phyloP scores from a whole-genome alignment of 257 asterid genomes.

The Asclepias syriaca region DNA sequence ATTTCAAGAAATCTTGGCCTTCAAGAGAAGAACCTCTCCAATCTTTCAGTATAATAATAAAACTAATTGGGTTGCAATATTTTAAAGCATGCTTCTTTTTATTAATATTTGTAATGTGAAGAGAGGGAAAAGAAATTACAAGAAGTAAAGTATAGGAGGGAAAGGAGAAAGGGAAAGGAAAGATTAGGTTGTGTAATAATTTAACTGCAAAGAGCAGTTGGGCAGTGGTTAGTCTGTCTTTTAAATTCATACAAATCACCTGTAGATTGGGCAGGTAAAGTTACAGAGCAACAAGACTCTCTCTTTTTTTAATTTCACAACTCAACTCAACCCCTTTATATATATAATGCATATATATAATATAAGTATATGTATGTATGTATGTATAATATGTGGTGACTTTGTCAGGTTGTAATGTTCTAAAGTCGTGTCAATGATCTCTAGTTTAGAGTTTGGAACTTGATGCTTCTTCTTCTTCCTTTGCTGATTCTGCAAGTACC shows the following conservation, averaged over 20 bases:
- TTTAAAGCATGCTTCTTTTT: constrained; percentile 10
- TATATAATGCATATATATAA: background rate
- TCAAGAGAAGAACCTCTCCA: constrained; percentile 78
- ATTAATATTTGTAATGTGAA: constrained; percentile 2
- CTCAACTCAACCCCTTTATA: constrained; percentile 16
- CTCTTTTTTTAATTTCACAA: constrained; percentile 6
- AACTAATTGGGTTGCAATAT: constrained; percentile 22
- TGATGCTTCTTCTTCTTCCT: constrained; percentile 42
- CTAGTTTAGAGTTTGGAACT: constrained; percentile 14
- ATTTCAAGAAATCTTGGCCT: constrained; percentile 50
- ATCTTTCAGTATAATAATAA: constrained; percentile 22
- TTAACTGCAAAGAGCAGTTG: constrained; percentile 66
- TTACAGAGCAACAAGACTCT: background rate
- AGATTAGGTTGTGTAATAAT: constrained; percentile 66
- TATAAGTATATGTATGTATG: no score
- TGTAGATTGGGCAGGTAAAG: constrained; percentile 56
- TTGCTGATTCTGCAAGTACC: constrained; percentile 51
- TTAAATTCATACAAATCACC: constrained; percentile 46
- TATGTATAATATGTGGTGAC: no score
- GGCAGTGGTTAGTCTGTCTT: constrained; percentile 67
- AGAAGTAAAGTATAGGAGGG: constrained; percentile 22
- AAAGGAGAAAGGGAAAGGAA: constrained; percentile 6
- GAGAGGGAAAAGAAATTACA: constrained; percentile 21
- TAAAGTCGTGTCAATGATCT: constrained; percentile 20
- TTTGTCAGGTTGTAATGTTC: constrained; percentile 17